Base-by-base conservation (phyloP, 116 monocot species). In the Iris pallida region DNA sequence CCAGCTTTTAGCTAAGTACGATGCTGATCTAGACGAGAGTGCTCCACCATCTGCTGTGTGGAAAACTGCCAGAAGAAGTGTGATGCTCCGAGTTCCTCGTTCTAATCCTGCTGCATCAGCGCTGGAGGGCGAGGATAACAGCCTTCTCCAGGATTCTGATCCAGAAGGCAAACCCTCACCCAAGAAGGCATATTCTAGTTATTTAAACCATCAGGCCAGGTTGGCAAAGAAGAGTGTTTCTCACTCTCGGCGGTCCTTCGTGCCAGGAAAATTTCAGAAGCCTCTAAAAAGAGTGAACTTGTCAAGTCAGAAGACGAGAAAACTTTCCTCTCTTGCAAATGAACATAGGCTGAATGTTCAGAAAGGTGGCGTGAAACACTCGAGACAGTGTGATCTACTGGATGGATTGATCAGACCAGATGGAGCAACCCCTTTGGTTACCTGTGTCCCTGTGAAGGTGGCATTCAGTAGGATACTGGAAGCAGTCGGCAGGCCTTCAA, bases 391-490 rank as follows among this genome's bases (percentile, higher is more conserved):
- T 15, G 62, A 62, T 19, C 54, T 75, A 14, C 59, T 89, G 58
- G 75, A 70, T 74, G 82, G 80, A 16, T 74, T 93, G 64, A 79
- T 89, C 15, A 82, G 84, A 71, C 57, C 75, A 7, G 84, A 72
- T 45, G 85, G 69, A 7, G 42, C 57, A 2, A 73, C 71, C 18
- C 90, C 90, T 17, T 45, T 79, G 7, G 87, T 87, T 5, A 79
- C 94, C 7, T 87, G 94, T 71, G 79, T 94, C 52, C 94, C 94
- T 43, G 74, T 85, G 55, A 94, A 90, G 79, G 80, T 94, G 20
- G 85, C 79, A 12, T 94, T 85, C 71, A 90, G 90, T 75, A 80
- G 94, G 69, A 87, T 94, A 63, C 59, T 87, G 73, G 94, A 94
- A 78, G 82, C 90, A 53, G 76, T 94, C 4, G 81, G 90, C 5